A percentile compares a stretch with the other conserved stretches of the same genome.
phyloP scores from a whole-genome alignment of 2,329 filamentous ascomycete genomes.

The Cladophialophora exuberans region DNA sequence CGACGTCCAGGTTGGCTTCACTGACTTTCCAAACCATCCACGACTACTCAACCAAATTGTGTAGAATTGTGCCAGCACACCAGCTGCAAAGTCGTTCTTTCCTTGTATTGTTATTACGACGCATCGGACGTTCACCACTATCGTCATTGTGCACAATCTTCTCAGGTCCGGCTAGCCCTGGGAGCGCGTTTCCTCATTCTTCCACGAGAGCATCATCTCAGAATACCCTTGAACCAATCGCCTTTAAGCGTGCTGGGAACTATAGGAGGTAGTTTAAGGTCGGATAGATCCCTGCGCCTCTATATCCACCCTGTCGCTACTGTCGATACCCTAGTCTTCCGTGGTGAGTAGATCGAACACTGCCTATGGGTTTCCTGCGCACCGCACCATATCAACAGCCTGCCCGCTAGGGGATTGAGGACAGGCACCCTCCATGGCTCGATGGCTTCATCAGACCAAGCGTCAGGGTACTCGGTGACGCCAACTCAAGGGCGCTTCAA shows the following conservation, averaged over 20 bases:
- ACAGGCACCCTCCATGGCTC: conserved; percentile 33
- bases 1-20: too few relatives aligned
- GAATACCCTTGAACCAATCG: too few relatives aligned
- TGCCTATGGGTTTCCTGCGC: conserved; percentile 6
- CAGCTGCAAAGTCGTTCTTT: background rate
- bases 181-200: background rate
- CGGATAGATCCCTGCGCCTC: background rate
- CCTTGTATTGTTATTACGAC: background rate
- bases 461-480: conserved; percentile 37
- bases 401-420: conserved; percentile 15
- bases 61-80: background rate
- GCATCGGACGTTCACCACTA: background rate
- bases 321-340: background rate
- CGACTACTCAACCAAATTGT: background rate
- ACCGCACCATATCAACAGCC: background rate
- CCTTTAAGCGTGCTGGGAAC: too few relatives aligned
- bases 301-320: background rate
- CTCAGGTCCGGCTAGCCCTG: background rate
- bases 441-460: conserved; percentile 34
- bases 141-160: background rate
- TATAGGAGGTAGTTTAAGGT: too few relatives aligned
- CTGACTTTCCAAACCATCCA: background rate
- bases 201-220: too few relatives aligned
- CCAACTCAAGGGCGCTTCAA: conserved; percentile 36
- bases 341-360: conserved; percentile 5